Evolutionary conservation across 768 basidiomycete species (phyloP).

Genomic region (Suillus subalutaceus): DNA sequence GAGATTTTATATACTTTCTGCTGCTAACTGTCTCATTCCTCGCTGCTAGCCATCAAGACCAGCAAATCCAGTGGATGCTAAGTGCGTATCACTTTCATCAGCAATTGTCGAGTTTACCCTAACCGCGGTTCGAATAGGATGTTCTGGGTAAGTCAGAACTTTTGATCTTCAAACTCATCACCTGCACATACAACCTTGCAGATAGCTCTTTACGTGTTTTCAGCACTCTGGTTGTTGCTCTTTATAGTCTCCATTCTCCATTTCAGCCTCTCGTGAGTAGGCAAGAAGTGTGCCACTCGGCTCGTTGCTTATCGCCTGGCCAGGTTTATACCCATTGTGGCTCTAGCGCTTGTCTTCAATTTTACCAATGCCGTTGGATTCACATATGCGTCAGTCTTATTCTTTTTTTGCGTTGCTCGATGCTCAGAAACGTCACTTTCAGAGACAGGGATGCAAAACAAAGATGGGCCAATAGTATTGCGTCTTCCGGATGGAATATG

Average conservation of each 20-base stretch:
- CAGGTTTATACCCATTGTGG: slow-evolving; percentile 94
- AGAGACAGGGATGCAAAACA: slow-evolving; percentile 93
- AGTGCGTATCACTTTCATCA: slow-evolving; percentile 46
- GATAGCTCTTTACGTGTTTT: slow-evolving; percentile 90
- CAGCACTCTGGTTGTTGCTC: slow-evolving; percentile 83
- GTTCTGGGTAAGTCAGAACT: slow-evolving; percentile 75
- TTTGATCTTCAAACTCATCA: slow-evolving; percentile 19
- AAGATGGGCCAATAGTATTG: slow-evolving; percentile 81
- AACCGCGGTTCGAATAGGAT: slow-evolving; percentile 53
- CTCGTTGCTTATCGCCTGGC: slow-evolving; percentile 14
- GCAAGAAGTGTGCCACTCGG: slow-evolving; percentile 7
- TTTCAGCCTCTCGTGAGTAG: slow-evolving; percentile 80
- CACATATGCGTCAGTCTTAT: slow-evolving; percentile 79
- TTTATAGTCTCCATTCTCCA: slow-evolving; percentile 89
- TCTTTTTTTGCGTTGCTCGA: slow-evolving; percentile 10
- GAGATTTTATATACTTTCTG: slow-evolving; percentile 7
- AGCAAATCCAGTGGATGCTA: slow-evolving; percentile 86
- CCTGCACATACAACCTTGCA: slow-evolving; percentile 30
- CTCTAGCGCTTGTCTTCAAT: slow-evolving; percentile 95
- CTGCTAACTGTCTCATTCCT: background rate
- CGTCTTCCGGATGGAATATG: slow-evolving; percentile 70
- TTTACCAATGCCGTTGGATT: slow-evolving; percentile 95
- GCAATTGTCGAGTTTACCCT: slow-evolving; percentile 15
- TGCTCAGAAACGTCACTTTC: slow-evolving; percentile 18
- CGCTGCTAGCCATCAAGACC: slow-evolving; percentile 76